Evolutionary conservation across 805 yeast genomes (phyloP), one percentile per base, ranked within the genome.

Genomic region (Lipomyces kockii): DNA sequence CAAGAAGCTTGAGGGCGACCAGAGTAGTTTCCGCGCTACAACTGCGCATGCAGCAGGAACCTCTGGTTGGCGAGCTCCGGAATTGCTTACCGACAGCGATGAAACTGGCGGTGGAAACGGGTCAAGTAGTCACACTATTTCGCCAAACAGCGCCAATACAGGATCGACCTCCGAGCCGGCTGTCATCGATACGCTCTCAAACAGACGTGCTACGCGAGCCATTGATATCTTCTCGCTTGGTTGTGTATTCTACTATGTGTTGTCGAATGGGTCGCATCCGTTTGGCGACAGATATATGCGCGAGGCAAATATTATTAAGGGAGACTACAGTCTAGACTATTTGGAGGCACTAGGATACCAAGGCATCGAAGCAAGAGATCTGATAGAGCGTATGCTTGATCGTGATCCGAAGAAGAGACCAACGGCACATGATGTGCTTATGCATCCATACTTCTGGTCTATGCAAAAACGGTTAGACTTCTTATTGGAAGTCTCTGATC

Each of bases 31-130:
- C 78, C 84, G 94, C 69, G 97, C 97, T 0, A 94, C 97, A 0
- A 89, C 95, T 0, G 92, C 91, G 43, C 88, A 92, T 74, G 96
- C 97, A 22, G 97, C 98, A 0, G 99, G 99, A 1, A 95, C 99
- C 0, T 86, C 95, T 2, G 99, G 99, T 2, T 95, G 99, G 99
- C 85, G 98, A 73, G 98, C 99, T 0, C 99, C 99, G 0, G 99
- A 95, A 74, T 78, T 91, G 43, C 78, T 91, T 49, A 77, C 84
- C 29, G 85, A 83, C 55, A 58, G 62, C 2, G 68, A 60, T 37
- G 73, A 61, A 17, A 35, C 55, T 4, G 22, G 46, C 8, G 55
- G 12, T 3, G 65, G 52, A 11, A 46, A 27, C 29, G 46, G 22
- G 17, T 58, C 63, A 2, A 60, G 65, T 20, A 35, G 43, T 5